Percentiles rank a stretch among this genome's conserved stretches.
phyloP scores from a whole-genome alignment of 139 green algal species.

The Tetradesmus obliquus region DNA sequence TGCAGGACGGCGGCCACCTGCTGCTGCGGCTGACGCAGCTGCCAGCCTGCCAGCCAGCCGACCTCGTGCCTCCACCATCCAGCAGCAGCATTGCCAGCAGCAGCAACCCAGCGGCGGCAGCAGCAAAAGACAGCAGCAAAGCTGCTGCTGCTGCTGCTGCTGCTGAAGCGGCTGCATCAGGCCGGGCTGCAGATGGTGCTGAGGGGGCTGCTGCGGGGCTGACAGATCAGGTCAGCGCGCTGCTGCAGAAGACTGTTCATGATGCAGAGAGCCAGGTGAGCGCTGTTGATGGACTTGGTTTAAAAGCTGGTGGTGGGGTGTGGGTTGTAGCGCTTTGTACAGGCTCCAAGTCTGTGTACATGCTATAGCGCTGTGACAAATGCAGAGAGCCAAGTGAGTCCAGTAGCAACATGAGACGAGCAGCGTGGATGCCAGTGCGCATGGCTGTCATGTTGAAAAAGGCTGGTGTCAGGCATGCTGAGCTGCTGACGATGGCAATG shows the following conservation, averaged over 20 bases:
- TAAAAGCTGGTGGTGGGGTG: no score
- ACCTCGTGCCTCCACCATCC: conserved; percentile 18
- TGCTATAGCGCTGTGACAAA: no score
- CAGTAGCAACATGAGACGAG: no score
- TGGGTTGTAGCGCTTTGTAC: no score
- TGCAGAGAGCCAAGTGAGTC: no score
- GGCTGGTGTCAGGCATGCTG: no score
- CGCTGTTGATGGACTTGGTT: neutral
- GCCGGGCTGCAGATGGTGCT: no score
- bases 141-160: neutral
- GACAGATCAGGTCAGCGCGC: neutral
- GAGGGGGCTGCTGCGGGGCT: neutral
- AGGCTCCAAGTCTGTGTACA: no score
- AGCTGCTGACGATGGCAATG: no score
- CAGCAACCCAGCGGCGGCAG: neutral
- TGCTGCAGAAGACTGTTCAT: neutral
- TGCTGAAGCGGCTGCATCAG: neutral
- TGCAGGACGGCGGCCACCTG: conserved; percentile 37
- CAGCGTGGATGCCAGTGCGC: no score
- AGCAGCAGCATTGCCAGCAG: neutral
- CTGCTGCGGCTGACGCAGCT: conserved; percentile 31
- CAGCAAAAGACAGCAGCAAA: no score
- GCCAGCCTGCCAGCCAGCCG: conserved; percentile 15
- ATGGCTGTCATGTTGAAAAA: no score
- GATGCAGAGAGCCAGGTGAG: conserved; percentile 2